Percentiles rank a stretch among this genome's conserved stretches.
These are phyloP conservation scores for Populus tremula DNA, from an alignment of 345 rosid species.

Conservation along the genomic window DNA sequence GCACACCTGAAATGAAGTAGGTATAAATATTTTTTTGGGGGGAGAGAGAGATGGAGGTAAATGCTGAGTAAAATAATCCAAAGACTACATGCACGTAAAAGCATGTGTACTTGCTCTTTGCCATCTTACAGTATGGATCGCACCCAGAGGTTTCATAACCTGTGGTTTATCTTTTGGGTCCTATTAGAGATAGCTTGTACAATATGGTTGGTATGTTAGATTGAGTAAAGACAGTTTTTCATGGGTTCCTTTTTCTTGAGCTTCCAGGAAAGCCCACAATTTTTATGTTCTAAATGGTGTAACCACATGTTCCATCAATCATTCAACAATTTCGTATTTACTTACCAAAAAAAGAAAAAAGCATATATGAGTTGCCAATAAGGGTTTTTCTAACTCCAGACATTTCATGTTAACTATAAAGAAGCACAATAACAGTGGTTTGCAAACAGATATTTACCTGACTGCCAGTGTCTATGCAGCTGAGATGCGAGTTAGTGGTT, in stretches of 20 bases:
- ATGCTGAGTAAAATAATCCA: background rate
- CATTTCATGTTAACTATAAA: background rate
- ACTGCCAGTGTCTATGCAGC: conserved; percentile 91
- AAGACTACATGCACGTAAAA: background rate
- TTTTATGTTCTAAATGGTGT: background rate
- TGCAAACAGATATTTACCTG: conserved; percentile 47
- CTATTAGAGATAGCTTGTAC: background rate
- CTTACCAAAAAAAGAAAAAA: background rate
- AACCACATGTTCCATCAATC: background rate
- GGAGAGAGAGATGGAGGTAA: background rate
- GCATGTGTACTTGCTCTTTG: background rate
- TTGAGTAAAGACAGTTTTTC: background rate
- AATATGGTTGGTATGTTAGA: background rate
- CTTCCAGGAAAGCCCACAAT: background rate
- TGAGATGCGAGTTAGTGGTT: conserved; percentile 76
- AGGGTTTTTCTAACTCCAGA: background rate
- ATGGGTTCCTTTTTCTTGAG: background rate
- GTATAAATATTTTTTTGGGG: background rate
- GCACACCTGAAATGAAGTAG: conserved; percentile 64
- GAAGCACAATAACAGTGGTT: too few species aligned
- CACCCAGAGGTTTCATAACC: background rate
- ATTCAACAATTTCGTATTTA: background rate
- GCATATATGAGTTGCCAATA: background rate
- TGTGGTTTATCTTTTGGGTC: background rate
- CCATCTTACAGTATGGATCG: background rate